Evolutionary conservation across 2,329 filamentous ascomycete genomes (phyloP), one percentile per base, ranked within the genome.

Genomic region (Microascus cirrosus): DNA sequence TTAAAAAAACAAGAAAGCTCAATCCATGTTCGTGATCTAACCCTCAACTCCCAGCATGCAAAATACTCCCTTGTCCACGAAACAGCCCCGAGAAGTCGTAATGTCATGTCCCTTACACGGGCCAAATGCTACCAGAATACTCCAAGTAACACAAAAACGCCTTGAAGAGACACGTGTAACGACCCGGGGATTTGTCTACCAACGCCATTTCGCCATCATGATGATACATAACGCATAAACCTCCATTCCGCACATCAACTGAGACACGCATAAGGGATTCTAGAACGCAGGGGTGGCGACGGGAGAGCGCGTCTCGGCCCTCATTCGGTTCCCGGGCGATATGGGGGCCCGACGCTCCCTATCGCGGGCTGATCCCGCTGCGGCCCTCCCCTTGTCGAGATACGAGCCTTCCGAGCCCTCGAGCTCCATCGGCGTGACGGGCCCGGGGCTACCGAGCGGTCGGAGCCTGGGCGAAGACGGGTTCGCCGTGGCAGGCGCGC

Each of bases 351-450:
- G 45, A 20, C 45, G 45, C 45, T 50, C 45, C 20, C 45, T 22
- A 50, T 53, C 48, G 12, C 34, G 18, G 10, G 20, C 32, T 3
- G 55, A 28, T 20, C 35, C 45, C 24, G 22, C 11, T 5, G 55
- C 10, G 20, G 60, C 59, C 18, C 57, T 60, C 8, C 62, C 61
- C 11, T 62, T 57, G 34, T 62, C 58, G 24, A 62, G 57, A 39
- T 62, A 62, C 5, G 60, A 60, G 12, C 48, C 53, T 11, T 68
- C 68, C 15, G 68, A 65, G 0, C 71, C 66, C 22, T 74, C 76
- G 45, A 85, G 67, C 20, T 82, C 79, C 74, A 85, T 82, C 1
- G 82, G 82, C 1, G 82, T 85, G 15, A 85, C 81, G 0, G 81
- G 81, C 0, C 81, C 81, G 0, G 81, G 81, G 59, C 81, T 83